phyloP scores from a whole-genome alignment of 306 rosid species.

The Luffa acutangula region DNA sequence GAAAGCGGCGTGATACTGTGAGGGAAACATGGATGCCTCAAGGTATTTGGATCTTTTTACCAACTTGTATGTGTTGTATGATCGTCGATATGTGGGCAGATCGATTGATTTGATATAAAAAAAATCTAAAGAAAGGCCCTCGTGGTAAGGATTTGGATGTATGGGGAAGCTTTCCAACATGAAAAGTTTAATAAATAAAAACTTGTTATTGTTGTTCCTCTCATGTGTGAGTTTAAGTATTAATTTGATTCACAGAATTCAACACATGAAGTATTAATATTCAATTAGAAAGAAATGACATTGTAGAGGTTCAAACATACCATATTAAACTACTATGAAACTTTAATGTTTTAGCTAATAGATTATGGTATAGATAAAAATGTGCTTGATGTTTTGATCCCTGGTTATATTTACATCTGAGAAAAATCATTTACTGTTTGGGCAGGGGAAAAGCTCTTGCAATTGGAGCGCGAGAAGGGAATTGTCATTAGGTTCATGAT shows the following conservation, averaged over 20 bases:
- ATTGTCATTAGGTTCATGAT: constrained; percentile 90
- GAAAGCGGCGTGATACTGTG: constrained; percentile 92
- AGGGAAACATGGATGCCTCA: constrained; percentile 99
- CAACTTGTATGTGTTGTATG: neutral
- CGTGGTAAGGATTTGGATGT: neutral
- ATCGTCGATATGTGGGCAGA: neutral
- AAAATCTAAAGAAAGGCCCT: neutral
- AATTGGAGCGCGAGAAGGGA: constrained; percentile 89
- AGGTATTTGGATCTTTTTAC: constrained; percentile 29
- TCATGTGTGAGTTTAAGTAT: too few relatives aligned
- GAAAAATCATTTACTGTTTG: constrained; percentile 18
- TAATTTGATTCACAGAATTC: too few relatives aligned
- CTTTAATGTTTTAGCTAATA: too few relatives aligned
- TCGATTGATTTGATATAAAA: neutral
- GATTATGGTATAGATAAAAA: neutral
- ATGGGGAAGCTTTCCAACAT: neutral
- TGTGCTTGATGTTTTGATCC: neutral
- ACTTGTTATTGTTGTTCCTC: too few relatives aligned
- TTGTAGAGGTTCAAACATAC: too few relatives aligned
- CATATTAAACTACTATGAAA: too few relatives aligned
- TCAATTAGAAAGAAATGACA: too few relatives aligned
- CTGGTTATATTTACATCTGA: neutral
- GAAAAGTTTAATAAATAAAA: neutral
- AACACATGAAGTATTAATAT: too few relatives aligned
- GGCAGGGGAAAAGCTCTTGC: constrained; percentile 73